Conservation (phyloP, 352 stramenopile genomes). For the Phytophthora chlamydospora region DNA sequence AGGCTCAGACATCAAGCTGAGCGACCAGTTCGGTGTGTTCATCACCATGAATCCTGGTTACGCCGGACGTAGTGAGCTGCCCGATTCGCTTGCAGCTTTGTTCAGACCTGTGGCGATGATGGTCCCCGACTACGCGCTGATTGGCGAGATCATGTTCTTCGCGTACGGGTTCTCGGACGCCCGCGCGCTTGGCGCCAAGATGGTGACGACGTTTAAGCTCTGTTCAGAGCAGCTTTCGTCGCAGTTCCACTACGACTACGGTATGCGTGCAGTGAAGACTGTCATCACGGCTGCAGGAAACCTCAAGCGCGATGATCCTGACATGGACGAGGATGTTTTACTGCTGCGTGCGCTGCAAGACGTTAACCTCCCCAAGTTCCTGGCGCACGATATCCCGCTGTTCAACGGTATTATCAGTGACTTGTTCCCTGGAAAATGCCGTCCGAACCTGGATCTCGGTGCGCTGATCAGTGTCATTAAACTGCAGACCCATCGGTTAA, state of each 20-base stretch:
- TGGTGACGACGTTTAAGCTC: conserved; percentile 91
- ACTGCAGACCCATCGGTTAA: conserved; percentile 78
- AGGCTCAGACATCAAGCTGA: conserved; percentile 94
- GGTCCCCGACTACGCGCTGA: conserved; percentile 91
- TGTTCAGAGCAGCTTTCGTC: conserved; percentile 90
- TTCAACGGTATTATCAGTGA: conserved; percentile 97
- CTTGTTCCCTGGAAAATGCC: conserved; percentile 92
- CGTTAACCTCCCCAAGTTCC: conserved; percentile 96
- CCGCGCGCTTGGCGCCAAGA: conserved; percentile 67
- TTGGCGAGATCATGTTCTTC: conserved; percentile 93
- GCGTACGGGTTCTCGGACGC: conserved; percentile 77
- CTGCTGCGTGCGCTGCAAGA: conserved; percentile 94
- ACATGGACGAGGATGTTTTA: conserved; percentile 94
- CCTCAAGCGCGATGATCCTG: conserved; percentile 90
- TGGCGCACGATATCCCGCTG: conserved; percentile 94
- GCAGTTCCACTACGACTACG: conserved; percentile 93
- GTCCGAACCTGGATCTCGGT: conserved; percentile 88
- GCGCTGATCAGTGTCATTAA: conserved; percentile 92
- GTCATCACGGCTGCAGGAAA: conserved; percentile 90
- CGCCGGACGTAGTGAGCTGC: conserved; percentile 84
- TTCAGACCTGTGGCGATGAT: conserved; percentile 93
- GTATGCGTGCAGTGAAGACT: conserved; percentile 91
- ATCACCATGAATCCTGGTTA: conserved; percentile 94
- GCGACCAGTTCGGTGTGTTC: conserved; percentile 91
- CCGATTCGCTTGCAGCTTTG: conserved; percentile 83